phyloP scores from a whole-genome alignment of 345 rosid species.

The Camelina hispida region DNA sequence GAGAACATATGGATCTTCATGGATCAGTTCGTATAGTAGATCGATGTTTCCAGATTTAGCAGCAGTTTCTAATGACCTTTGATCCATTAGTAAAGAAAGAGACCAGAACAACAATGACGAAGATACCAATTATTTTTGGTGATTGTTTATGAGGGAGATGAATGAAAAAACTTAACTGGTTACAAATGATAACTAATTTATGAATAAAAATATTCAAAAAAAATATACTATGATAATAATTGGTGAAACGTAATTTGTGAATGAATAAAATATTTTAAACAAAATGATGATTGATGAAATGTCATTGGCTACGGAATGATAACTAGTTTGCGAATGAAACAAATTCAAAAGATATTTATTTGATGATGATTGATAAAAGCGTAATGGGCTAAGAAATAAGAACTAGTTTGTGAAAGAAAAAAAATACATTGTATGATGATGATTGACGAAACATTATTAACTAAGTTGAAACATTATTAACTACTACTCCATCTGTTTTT shows the following conservation, averaged over 20 bases:
- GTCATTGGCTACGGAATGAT: background rate
- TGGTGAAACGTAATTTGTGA: background rate
- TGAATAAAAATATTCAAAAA: background rate
- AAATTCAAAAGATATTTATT: too few relatives aligned
- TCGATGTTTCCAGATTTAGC: slow-evolving; percentile 37
- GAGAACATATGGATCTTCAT: slow-evolving; percentile 36
- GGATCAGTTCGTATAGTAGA: slow-evolving; percentile 35
- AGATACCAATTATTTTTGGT: background rate
- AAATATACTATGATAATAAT: background rate
- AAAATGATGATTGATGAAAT: background rate
- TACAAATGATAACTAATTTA: slow-evolving; percentile 2
- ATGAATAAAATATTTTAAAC: too few relatives aligned
- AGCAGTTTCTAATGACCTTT: slow-evolving; percentile 25
- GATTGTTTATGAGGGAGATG: background rate
- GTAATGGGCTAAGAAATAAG: too few relatives aligned
- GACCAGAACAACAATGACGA: background rate
- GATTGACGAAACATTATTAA: too few relatives aligned
- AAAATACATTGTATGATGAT: too few relatives aligned
- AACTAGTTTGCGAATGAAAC: background rate
- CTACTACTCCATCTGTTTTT: too few relatives aligned
- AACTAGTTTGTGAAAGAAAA: too few relatives aligned
- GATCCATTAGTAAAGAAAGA: slow-evolving; percentile 10
- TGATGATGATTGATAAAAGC: too few relatives aligned
- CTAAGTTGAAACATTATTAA: too few relatives aligned
- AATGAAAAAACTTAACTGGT: background rate